Percentiles rank a stretch among this genome's conserved stretches.
Conservation (phyloP, 139 green algal species). For the Pseudopediastrum boryanum region DNA sequence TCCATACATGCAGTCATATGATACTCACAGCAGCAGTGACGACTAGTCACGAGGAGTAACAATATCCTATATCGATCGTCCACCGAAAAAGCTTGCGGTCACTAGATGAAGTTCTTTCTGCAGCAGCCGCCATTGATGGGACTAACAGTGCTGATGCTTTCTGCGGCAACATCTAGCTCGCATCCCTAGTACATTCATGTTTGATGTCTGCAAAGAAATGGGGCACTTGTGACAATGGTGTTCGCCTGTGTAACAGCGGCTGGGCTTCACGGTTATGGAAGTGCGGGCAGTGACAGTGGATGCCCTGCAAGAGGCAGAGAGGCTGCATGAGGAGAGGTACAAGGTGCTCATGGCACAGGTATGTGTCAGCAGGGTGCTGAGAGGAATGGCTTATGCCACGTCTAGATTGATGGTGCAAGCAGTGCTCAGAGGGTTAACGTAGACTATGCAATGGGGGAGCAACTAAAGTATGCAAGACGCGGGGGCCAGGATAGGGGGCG, state of each 20-base stretch:
- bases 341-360: constrained; percentile 1
- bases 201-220: neutral
- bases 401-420: neutral
- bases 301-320: constrained; percentile 1
- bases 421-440: neutral
- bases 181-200: neutral
- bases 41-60: no score
- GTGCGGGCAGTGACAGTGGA: constrained; percentile 19
- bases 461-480: neutral
- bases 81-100: neutral
- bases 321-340: neutral
- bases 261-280: constrained; percentile 19
- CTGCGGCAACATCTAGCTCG: neutral
- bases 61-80: neutral
- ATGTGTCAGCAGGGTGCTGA: neutral
- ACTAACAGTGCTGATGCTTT: neutral
- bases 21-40: no score
- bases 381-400: neutral
- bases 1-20: no score
- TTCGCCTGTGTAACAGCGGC: constrained; percentile 16
- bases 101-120: neutral
- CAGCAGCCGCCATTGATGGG: neutral
- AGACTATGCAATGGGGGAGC: neutral
- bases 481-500: neutral
- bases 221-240: neutral